Percentiles rank a stretch among this genome's conserved stretches.
phyloP scores from a whole-genome alignment of 2,329 filamentous ascomycete species.

The Fusarium heterosporum region DNA sequence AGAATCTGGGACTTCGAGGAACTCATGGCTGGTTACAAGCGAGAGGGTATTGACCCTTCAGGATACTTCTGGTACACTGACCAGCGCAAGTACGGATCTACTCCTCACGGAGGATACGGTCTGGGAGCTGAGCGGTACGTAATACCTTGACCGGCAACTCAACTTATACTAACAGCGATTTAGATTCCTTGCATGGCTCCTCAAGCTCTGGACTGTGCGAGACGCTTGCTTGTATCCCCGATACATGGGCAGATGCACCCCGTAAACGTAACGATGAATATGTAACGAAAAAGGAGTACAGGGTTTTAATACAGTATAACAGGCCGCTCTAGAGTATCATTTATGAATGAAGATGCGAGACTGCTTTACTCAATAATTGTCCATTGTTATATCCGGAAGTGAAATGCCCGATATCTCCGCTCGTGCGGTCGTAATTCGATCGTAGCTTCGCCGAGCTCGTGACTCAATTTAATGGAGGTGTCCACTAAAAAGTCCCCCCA shows the following conservation, averaged over 20 bases:
- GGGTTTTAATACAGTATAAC: conserved; percentile 24
- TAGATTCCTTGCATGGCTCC: conserved; percentile 70
- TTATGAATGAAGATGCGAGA: conserved; percentile 27
- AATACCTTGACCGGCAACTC: not conserved
- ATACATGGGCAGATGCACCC: conserved; percentile 85
- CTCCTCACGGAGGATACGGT: conserved; percentile 92
- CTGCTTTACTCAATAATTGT: conserved; percentile 25
- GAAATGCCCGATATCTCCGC: conserved; percentile 24
- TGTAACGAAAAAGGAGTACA: conserved; percentile 34
- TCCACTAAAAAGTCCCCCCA: conserved; percentile 26
- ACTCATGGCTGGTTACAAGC: conserved; percentile 87
- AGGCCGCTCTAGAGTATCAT: conserved; percentile 25
- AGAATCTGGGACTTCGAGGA: conserved; percentile 93
- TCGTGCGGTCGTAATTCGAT: conserved; percentile 15
- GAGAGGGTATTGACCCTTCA: conserved; percentile 84
- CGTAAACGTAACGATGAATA: conserved; percentile 57
- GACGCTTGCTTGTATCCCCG: conserved; percentile 80
- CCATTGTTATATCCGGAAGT: not conserved
- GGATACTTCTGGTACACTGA: conserved; percentile 99
- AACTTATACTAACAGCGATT: conserved; percentile 8
- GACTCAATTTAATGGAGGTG: conserved; percentile 18
- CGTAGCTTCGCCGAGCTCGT: conserved; percentile 6
- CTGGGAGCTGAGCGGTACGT: conserved; percentile 81
- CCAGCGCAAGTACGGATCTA: conserved; percentile 92
- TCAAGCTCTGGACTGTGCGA: conserved; percentile 73